These are phyloP conservation scores for Hyaloperonospora brassicae DNA, from an alignment of 352 stramenopile genomes.

Conservation along the genomic window DNA sequence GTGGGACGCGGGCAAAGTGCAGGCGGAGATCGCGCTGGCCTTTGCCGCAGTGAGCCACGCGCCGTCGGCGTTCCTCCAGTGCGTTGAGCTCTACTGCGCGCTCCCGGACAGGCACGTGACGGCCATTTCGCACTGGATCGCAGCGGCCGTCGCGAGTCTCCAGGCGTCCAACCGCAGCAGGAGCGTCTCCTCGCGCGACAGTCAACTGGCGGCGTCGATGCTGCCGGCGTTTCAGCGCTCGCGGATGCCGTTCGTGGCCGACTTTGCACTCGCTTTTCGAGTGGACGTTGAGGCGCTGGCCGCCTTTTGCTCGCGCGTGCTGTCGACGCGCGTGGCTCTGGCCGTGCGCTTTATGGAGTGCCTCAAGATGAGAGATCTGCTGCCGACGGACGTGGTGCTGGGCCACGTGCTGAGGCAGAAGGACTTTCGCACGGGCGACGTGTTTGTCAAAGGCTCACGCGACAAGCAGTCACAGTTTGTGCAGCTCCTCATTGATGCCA, in stretches of 20 bases:
- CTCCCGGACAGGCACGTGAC: constrained; percentile 21
- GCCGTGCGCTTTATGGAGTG: constrained; percentile 44
- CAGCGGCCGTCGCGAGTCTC: constrained; percentile 18
- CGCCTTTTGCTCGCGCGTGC: constrained; percentile 23
- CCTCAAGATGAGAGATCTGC: constrained; percentile 33
- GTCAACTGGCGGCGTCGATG: constrained; percentile 36
- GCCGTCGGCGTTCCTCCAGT: constrained; percentile 35
- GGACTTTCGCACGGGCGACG: constrained; percentile 47
- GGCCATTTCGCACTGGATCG: constrained; percentile 18
- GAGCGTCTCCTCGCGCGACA: constrained; percentile 22
- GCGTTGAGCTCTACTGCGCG: constrained; percentile 23
- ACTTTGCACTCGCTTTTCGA: constrained; percentile 38
- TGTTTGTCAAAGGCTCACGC: constrained; percentile 35
- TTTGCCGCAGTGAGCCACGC: constrained; percentile 25
- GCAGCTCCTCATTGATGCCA: constrained; percentile 38
- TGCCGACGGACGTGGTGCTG: constrained; percentile 37
- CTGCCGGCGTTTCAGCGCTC: constrained; percentile 31
- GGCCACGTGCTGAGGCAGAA: constrained; percentile 37
- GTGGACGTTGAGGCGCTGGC: constrained; percentile 25
- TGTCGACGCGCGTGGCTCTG: constrained; percentile 22
- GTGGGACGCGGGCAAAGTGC: constrained; percentile 28
- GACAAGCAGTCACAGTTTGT: constrained; percentile 41
- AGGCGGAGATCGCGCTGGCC: constrained; percentile 27
- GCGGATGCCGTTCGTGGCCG: constrained; percentile 28
- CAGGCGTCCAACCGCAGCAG: constrained; percentile 10